Base-by-base conservation (phyloP, 441 rosid genomes). In the Mallotus japonicus region DNA sequence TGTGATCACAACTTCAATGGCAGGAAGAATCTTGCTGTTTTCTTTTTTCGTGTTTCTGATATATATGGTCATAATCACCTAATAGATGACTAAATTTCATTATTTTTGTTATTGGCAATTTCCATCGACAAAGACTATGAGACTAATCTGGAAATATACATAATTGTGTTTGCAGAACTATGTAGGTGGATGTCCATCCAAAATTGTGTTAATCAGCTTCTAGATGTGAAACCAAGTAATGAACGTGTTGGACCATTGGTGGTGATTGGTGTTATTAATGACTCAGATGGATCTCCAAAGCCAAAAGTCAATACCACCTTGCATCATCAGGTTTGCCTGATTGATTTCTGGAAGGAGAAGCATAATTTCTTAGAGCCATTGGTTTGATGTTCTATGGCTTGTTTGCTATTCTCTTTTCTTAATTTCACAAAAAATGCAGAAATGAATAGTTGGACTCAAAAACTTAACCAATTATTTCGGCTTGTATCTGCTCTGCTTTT, bases 221-320 rank as follows among this genome's bases (percentile, higher is more conserved):
- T 80, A 69, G 84, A 86, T 44, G 91, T 84, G 60, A 87, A 88
- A 79, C 89, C 82, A 2, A 74, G 84, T 24, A 72, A 73, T 75
- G 89, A 87, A 70, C 95, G 97, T 22, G 67, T 94, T 54, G 97
- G 97, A 56, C 85, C 83, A 44, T 82, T 85, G 74, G 85, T 79
- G 5, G 83, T 82, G 68, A 69, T 83, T 56, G 92, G 92, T 70
- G 79, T 88, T 65, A 65, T 86, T 51, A 86, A 85, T 79, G 89
- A 81, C 57, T 77, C 77, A 0, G 15, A 49, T 63, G 86, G 76
- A 49, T 85, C 72, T 19, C 61, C 84, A 73, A 69, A 75, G 74
- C 76, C 51, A 73, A 84, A 77, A 76, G 80, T 85, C 2, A 79
- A 82, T 9, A 67, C 86, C 61, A 75, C 85, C 51, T 81, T 88